Evolutionary conservation across 345 rosid species (phyloP), one percentile per base, ranked within the genome.

Genomic region (Camelina laxa): DNA sequence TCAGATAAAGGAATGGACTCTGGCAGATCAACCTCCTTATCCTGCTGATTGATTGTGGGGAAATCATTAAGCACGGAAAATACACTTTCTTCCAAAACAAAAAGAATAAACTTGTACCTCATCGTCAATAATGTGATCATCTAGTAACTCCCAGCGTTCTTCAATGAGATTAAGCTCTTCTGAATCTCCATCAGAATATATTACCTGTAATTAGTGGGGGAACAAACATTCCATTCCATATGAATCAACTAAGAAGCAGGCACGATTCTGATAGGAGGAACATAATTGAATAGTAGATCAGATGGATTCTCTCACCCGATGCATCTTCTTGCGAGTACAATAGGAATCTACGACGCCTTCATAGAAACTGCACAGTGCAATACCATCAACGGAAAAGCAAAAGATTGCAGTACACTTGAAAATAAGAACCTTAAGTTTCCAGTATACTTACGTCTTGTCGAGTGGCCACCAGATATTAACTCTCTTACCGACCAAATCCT

Each of bases 391-490:
- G 38, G 15, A 9, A 66, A 60, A 21, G 15, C 60, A 42, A 47
- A 38, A 21, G 4, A 59, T 61, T 33, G 44, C 45, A 36, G 7
- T 39, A 24, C 24, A 51, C 62, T 19, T 33, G 22, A 17, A 79
- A 17, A 59, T 55, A 53, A 67, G 8, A 65, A 19, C 12, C 36
- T 60, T 60, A 13, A 38, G 49, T 64, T 76, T 53, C 6, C 1
- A 10, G 44, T 51, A 61, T 44, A 73, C 92, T 84, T 64, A 88
- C 96, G 4, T 84, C 70, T 62, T 80, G 80, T 90, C 96, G 65
- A 80, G 9, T 7, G 92, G 96, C 96, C 96, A 90, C 89, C 91
- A 90, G 22, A 90, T 85, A 68, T 80, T 85, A 64, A 90, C 76
- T 80, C 72, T 87, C 67, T 74, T 68, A 44, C 86, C 92, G 15